Base-by-base conservation (phyloP, 768 basidiomycete species). In the Mycena vulgaris region DNA sequence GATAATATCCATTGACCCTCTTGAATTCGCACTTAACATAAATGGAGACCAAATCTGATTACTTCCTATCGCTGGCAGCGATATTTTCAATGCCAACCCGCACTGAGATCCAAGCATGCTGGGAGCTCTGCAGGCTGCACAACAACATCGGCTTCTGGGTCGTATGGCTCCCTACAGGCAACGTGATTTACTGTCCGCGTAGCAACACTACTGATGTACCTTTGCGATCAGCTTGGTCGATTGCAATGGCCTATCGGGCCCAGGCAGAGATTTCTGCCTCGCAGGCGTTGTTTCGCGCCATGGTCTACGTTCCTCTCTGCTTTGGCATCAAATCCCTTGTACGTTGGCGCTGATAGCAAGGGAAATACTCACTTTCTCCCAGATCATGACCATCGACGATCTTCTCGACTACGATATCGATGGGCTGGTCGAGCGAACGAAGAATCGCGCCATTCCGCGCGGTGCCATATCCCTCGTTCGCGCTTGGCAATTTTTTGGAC, bases 381-480 rank as follows among this genome's bases (percentile, higher is more conserved):
- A 80, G 79, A 79, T 80, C 35, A 80, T 80, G 79, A 78, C 79
- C 25, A 78, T 80, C 39, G 79, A 80, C 48, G 79, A 80, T 49
- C 71, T 80, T 17, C 69, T 80, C 17, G 79, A 80, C 60, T 63
- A 69, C 42, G 79, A 80, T 42, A 72, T 80, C 63, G 79, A 80
- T 33, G 74, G 61, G 0, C 55, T 74, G 25, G 78, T 80, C 42
- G 74, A 73, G 48, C 76, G 78, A 13, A 80, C 79, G 5, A 77
- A 73, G 67, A 55, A 65, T 2, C 68, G 79, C 1, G 69, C 79
- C 5, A 47, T 80, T 30, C 79, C 79, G 21, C 74, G 78, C 2
- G 78, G 77, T 2, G 72, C 78, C 13, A 79, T 80, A 33, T 72
- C 78, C 16, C 59, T 68, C 23, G 65, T 51, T 9, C 77, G 78